phyloP scores from a whole-genome alignment of 1,284 basidiomycete species.

The Apiotrichum montevideense region DNA sequence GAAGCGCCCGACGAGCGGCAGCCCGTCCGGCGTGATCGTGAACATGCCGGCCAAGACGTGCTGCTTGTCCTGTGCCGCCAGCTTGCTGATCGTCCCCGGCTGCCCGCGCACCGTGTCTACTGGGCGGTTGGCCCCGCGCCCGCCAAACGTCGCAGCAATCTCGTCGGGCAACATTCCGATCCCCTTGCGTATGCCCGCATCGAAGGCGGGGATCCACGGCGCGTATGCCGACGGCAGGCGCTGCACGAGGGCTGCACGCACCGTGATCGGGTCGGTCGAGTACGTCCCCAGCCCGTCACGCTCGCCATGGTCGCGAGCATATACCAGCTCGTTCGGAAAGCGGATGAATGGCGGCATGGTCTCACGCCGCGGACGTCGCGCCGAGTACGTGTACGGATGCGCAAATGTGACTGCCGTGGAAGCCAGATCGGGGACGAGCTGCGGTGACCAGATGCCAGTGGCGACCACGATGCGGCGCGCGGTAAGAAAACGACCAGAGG shows the following conservation, averaged over 20 bases:
- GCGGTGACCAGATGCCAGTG: conserved; percentile 27
- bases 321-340: conserved; percentile 22
- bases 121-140: not conserved
- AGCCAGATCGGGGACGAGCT: conserved; percentile 15
- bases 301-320: conserved; percentile 27
- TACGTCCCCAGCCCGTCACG: conserved; percentile 27
- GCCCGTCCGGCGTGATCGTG: conserved; percentile 26
- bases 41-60: conserved; percentile 27
- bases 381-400: conserved; percentile 26
- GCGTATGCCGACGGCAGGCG: conserved; percentile 15
- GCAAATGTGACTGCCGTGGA: conserved; percentile 18
- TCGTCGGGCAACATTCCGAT: conserved; percentile 10
- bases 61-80: not conserved
- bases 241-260: not conserved
- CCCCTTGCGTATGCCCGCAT: conserved; percentile 9
- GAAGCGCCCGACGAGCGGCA: conserved; percentile 23
- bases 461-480: conserved; percentile 15
- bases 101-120: not conserved
- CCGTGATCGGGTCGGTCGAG: conserved; percentile 19
- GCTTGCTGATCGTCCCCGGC: not conserved
- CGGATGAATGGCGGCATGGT: conserved; percentile 19
- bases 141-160: conserved; percentile 16
- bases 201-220: conserved; percentile 15
- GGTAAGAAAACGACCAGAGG: not conserved
- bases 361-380: not conserved